Evolutionary conservation across 805 yeast genomes (phyloP).

Genomic region (Myxozyma geophila): DNA sequence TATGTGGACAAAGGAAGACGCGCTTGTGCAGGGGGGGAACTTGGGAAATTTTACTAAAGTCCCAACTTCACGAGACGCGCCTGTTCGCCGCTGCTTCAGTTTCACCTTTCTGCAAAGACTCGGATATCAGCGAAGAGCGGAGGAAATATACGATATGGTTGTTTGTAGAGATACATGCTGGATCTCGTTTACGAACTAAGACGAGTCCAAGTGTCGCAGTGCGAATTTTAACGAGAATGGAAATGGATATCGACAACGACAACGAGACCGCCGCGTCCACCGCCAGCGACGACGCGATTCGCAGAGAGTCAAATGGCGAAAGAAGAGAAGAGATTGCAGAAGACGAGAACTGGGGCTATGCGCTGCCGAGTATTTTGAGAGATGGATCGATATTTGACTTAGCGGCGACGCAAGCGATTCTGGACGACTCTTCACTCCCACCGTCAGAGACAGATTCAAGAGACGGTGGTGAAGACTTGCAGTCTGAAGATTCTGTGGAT

Average conservation of each 20-base stretch:
- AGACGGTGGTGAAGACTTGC: not conserved
- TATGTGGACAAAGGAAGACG: not conserved
- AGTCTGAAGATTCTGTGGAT: not conserved
- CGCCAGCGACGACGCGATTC: too few species aligned
- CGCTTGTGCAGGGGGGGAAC: not conserved
- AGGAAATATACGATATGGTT: not conserved
- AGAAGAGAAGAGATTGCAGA: conserved; percentile 1
- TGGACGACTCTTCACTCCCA: not conserved
- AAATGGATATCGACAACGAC: too few species aligned
- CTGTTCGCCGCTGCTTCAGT: not conserved
- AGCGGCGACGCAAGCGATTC: conserved; percentile 1
- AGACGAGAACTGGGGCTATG: not conserved
- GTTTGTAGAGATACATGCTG: not conserved
- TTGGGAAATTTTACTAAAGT: not conserved
- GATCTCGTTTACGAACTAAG: not conserved
- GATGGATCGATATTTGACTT: not conserved
- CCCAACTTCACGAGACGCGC: conserved; percentile 4
- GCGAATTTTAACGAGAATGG: too few species aligned
- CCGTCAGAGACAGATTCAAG: not conserved
- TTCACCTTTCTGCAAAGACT: not conserved
- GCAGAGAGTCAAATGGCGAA: not conserved
- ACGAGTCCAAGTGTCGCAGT: too few species aligned
- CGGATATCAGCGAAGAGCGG: not conserved
- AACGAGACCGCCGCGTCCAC: too few species aligned
- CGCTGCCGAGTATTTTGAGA: not conserved